Evolutionary conservation across 2,329 filamentous ascomycete genomes (phyloP).

Genomic region (Pseudopyricularia cyperi): DNA sequence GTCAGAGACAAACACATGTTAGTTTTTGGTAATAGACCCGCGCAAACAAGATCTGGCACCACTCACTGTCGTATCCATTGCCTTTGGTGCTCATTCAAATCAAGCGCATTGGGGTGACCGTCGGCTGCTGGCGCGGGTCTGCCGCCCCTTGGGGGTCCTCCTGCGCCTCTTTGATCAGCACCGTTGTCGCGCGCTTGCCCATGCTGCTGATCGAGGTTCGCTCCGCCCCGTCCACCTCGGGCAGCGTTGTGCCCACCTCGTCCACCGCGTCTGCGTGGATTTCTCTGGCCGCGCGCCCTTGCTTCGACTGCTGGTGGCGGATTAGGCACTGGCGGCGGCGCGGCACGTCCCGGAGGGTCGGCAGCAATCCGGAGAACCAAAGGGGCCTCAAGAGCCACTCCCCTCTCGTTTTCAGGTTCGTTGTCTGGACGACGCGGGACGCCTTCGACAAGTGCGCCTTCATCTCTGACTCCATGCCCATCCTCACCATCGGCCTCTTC

Average conservation of each 20-base stretch:
- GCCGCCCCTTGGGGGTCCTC: constrained; percentile 1
- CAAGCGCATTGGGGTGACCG: not conserved
- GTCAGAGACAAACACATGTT: not conserved
- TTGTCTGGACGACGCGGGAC: constrained; percentile 9
- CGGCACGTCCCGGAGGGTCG: constrained; percentile 4
- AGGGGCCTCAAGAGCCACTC: constrained; percentile 41
- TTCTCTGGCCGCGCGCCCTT: not conserved
- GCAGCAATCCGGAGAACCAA: constrained; percentile 41
- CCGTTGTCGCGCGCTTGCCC: not conserved
- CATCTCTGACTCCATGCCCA: constrained; percentile 7
- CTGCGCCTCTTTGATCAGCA: constrained; percentile 1
- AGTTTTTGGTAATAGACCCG: not conserved
- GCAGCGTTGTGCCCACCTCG: not conserved
- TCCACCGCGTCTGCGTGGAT: not conserved
- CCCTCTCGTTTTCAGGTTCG: constrained; percentile 11
- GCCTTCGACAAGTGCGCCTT: constrained; percentile 4
- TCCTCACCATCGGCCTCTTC: constrained; percentile 20
- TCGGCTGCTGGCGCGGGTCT: not conserved
- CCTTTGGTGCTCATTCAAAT: constrained; percentile 6
- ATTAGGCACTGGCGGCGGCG: constrained; percentile 1
- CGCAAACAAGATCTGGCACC: not conserved
- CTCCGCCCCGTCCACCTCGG: not conserved
- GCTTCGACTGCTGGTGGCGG: not conserved
- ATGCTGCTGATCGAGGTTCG: constrained; percentile 1
- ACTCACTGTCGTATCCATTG: constrained; percentile 7